Evolutionary conservation across 768 basidiomycete species (phyloP).

Genomic region (Podaxis sp.): DNA sequence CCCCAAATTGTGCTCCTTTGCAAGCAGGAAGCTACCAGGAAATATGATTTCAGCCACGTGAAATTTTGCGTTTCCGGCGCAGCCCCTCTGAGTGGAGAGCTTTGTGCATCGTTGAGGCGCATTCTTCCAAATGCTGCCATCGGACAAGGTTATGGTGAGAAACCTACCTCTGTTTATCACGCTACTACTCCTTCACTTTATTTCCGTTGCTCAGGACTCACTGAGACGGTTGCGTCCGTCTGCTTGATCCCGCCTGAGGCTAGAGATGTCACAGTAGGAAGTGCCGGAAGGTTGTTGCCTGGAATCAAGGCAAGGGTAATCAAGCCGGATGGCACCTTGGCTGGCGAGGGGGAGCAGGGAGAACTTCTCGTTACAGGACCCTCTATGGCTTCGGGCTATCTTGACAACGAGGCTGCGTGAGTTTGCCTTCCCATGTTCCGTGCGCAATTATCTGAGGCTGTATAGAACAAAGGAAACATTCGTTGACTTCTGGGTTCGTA

Average conservation of each 20-base stretch:
- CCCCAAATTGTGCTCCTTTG: constrained; percentile 66
- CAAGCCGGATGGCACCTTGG: constrained; percentile 55
- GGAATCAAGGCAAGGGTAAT: constrained; percentile 56
- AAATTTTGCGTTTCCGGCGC: constrained; percentile 57
- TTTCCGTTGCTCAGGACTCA: constrained; percentile 43
- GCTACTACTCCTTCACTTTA: neutral
- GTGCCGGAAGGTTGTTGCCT: constrained; percentile 57
- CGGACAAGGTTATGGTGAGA: constrained; percentile 61
- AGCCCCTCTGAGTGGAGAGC: constrained; percentile 59
- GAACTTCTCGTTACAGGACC: constrained; percentile 62
- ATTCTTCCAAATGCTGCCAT: constrained; percentile 58
- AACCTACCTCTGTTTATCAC: neutral
- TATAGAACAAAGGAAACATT: constrained; percentile 64
- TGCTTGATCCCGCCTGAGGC: constrained; percentile 41
- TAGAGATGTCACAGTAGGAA: constrained; percentile 49
- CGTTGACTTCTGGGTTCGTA: constrained; percentile 62
- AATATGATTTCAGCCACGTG: constrained; percentile 50
- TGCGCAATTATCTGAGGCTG: neutral
- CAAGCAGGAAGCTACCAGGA: constrained; percentile 57
- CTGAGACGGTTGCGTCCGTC: constrained; percentile 59
- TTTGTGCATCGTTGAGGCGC: constrained; percentile 41
- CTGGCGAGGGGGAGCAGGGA: constrained; percentile 56
- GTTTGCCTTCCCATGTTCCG: constrained; percentile 21
- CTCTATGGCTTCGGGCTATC: constrained; percentile 57
- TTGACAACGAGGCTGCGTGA: constrained; percentile 59